Conservation (phyloP, 805 yeast species). For the Lipomyces kockii region DNA sequence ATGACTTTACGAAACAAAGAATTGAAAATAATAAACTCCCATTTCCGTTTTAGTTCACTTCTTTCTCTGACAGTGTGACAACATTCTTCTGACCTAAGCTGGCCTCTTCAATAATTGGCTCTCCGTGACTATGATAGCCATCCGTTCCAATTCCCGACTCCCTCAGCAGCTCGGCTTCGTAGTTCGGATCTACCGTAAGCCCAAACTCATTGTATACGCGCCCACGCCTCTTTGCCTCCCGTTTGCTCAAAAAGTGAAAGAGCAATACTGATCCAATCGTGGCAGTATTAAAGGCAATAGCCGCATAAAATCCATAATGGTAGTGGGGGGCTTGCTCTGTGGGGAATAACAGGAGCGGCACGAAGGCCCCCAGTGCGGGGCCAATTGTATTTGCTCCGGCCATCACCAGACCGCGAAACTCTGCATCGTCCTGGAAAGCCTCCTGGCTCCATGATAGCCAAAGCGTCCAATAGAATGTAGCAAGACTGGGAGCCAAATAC, state of each 20-base stretch:
- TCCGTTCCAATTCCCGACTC: slow-evolving; percentile 5
- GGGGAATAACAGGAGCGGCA: slow-evolving; percentile 51
- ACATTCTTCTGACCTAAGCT: neutral
- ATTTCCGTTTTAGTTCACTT: neutral
- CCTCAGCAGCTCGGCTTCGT: slow-evolving; percentile 2
- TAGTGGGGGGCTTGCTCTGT: slow-evolving; percentile 40
- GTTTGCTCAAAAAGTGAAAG: slow-evolving; percentile 11
- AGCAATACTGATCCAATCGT: neutral
- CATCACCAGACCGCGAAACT: slow-evolving; percentile 41
- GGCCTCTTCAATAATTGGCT: neutral
- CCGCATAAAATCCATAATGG: neutral
- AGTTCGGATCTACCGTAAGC: slow-evolving; percentile 6
- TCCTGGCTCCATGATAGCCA: slow-evolving; percentile 64
- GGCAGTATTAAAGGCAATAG: slow-evolving; percentile 9
- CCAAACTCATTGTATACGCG: slow-evolving; percentile 17
- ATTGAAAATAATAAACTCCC: too few species aligned
- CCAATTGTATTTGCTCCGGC: slow-evolving; percentile 45
- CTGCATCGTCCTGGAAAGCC: slow-evolving; percentile 58
- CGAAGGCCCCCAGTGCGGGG: slow-evolving; percentile 46
- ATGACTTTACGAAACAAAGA: too few species aligned
- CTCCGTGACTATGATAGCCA: neutral
- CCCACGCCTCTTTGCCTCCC: slow-evolving; percentile 10
- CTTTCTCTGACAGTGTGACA: slow-evolving; percentile 2
- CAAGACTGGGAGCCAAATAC: slow-evolving; percentile 58
- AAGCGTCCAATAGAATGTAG: slow-evolving; percentile 65